A percentile compares a stretch with the other conserved stretches of the same genome.
Evolutionary conservation across 1,139 yeast genomes (phyloP).

Genomic region (Debaryomyces sp.): DNA sequence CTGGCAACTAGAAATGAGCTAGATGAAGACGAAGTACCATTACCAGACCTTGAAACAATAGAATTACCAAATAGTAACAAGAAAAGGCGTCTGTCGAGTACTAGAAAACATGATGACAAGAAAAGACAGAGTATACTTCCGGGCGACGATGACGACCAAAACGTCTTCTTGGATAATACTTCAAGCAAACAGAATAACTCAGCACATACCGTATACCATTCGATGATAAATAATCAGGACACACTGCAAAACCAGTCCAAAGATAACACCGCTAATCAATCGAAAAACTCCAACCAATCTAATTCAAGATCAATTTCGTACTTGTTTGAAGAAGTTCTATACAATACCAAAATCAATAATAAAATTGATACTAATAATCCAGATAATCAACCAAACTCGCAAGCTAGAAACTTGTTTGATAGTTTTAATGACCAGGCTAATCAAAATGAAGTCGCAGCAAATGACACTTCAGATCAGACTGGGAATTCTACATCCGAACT

Average conservation of each 20-base stretch:
- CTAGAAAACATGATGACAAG: constrained; percentile 8
- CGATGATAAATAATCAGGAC: constrained; percentile 23
- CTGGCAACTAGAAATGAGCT: constrained; percentile 8
- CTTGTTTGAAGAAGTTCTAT: constrained; percentile 32
- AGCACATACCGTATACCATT: constrained; percentile 35
- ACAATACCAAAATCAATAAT: constrained; percentile 12
- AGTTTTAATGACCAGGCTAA: constrained; percentile 9
- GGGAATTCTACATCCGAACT: constrained; percentile 33
- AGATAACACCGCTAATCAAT: constrained; percentile 23
- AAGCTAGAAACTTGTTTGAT: constrained; percentile 14
- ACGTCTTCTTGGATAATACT: constrained; percentile 35
- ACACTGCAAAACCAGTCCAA: constrained; percentile 13
- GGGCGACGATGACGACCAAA: constrained; percentile 22
- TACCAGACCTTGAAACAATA: constrained; percentile 29
- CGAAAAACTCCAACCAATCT: constrained; percentile 11
- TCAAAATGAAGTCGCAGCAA: constrained; percentile 13
- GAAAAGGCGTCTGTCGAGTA: constrained; percentile 8
- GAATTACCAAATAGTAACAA: constrained; percentile 18
- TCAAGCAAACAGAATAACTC: constrained; percentile 20
- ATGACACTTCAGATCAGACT: constrained; percentile 20
- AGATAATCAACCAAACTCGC: constrained; percentile 1
- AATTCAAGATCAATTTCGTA: constrained; percentile 33
- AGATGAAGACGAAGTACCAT: constrained; percentile 21
- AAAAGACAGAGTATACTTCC: constrained; percentile 13
- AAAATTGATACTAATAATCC: constrained; percentile 3